Percentiles rank a stretch among this genome's conserved stretches.
Evolutionary conservation across 768 basidiomycete species (phyloP).

Genomic region (Rhodotorula paludigena): DNA sequence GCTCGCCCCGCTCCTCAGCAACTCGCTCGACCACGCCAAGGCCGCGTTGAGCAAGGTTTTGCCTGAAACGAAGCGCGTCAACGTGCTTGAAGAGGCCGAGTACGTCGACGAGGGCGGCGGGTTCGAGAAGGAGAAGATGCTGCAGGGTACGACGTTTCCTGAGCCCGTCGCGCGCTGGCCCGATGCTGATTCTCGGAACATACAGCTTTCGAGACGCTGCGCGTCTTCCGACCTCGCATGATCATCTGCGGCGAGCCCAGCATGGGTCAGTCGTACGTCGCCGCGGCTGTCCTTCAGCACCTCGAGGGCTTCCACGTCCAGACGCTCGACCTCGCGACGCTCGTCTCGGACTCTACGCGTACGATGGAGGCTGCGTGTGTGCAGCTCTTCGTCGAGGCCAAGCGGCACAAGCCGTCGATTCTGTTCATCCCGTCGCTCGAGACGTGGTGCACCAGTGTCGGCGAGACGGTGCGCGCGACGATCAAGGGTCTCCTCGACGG

Average conservation of each 20-base stretch:
- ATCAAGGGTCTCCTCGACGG: conserved; percentile 87
- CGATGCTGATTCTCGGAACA: background rate
- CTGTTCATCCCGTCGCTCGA: conserved; percentile 86
- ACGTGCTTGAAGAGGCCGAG: conserved; percentile 88
- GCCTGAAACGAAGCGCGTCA: conserved; percentile 72
- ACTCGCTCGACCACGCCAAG: conserved; percentile 67
- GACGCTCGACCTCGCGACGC: conserved; percentile 78
- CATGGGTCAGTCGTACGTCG: conserved; percentile 87
- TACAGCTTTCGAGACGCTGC: conserved; percentile 81
- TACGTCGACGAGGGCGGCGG: conserved; percentile 77
- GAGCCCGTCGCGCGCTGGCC: no score
- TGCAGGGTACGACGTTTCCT: conserved; percentile 49
- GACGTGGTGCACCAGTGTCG: conserved; percentile 77
- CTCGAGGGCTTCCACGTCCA: conserved; percentile 95
- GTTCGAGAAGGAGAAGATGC: conserved; percentile 80
- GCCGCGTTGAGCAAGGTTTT: conserved; percentile 65
- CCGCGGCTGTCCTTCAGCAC: conserved; percentile 84
- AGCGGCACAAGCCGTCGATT: conserved; percentile 91
- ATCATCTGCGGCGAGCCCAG: conserved; percentile 73
- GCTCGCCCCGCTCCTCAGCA: conserved; percentile 68
- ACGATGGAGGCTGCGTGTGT: conserved; percentile 76
- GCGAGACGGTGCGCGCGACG: conserved; percentile 76
- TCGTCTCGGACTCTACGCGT: conserved; percentile 81
- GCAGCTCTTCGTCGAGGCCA: conserved; percentile 92
- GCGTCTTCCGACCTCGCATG: conserved; percentile 83